Conservation (phyloP, 768 basidiomycete species). For the Russula emetica region DNA sequence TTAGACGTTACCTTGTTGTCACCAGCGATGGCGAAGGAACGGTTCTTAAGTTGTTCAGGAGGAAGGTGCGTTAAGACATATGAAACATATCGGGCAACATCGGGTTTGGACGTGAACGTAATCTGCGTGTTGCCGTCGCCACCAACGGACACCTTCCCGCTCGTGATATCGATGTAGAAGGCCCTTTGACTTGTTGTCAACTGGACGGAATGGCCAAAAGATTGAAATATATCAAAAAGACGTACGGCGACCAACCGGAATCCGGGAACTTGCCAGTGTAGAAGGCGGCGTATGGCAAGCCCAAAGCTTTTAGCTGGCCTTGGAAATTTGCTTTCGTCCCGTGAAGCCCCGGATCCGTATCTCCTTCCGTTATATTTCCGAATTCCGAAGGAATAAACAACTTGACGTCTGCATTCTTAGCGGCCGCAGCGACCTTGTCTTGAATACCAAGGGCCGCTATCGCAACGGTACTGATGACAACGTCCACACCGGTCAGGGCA, state of each 20-base stretch:
- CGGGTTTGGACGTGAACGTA: neutral
- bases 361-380: neutral
- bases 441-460: neutral
- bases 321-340: neutral
- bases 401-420: neutral
- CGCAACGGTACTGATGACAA: neutral
- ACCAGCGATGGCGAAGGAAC: neutral
- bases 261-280: neutral
- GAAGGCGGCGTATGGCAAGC: neutral
- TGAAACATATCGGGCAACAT: neutral
- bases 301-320: neutral
- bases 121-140: neutral
- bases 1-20: neutral
- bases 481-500: neutral
- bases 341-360: neutral
- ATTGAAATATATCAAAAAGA: neutral
- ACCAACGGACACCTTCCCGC: neutral
- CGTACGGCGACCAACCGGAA: neutral
- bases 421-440: neutral
- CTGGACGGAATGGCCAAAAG: neutral
- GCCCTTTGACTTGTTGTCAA: neutral
- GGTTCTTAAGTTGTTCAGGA: neutral
- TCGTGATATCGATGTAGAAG: neutral
- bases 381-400: neutral
- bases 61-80: neutral